These are phyloP conservation scores for Cymbopogon flexuosus DNA, from an alignment of 202 grass and related monocot genomes.

Conservation along the genomic window DNA sequence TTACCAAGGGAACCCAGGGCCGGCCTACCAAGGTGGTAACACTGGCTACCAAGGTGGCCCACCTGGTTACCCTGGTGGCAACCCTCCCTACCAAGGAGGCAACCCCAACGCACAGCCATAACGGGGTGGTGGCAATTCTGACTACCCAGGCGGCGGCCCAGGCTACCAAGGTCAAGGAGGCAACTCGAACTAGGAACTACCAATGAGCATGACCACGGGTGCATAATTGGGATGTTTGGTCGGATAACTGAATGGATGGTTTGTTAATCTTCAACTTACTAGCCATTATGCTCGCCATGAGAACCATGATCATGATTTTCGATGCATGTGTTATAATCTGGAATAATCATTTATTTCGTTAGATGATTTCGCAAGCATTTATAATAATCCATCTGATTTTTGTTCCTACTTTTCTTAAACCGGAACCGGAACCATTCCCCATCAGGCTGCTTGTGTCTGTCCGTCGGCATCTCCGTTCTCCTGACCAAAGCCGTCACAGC, in stretches of 20 bases:
- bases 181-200: slow-evolving; percentile 13
- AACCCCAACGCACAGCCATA: background rate
- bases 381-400: too few relatives aligned
- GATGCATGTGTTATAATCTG: background rate
- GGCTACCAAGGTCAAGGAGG: slow-evolving; percentile 24
- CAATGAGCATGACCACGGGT: background rate
- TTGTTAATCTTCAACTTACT: background rate
- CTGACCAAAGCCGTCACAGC: too few relatives aligned
- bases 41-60: slow-evolving; percentile 30
- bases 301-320: background rate
- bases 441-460: too few relatives aligned
- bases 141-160: background rate
- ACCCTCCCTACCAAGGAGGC: slow-evolving; percentile 8
- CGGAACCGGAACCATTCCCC: too few relatives aligned
- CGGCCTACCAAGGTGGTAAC: slow-evolving; percentile 15
- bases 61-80: slow-evolving; percentile 34
- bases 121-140: background rate
- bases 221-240: background rate
- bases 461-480: too few relatives aligned
- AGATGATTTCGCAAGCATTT: background rate
- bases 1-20: slow-evolving; percentile 35
- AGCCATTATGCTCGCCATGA: background rate
- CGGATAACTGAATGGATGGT: too few relatives aligned
- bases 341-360: background rate
- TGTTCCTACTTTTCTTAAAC: too few relatives aligned